Conservation (phyloP, 169 alveolate species). For the Perkinsus chesapeaki region DNA sequence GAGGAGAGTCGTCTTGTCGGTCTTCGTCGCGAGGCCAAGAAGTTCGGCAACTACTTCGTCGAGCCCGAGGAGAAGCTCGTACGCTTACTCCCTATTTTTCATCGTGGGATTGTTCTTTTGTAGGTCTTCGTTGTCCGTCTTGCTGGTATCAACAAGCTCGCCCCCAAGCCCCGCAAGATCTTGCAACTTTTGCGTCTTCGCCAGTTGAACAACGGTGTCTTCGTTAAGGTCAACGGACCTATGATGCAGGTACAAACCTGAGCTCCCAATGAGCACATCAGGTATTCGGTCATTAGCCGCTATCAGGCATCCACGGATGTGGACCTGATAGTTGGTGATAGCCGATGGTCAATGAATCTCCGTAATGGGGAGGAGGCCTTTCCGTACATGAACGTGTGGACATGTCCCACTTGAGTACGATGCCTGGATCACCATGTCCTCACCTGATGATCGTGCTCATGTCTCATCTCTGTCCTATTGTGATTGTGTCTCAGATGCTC, state of each 20-base stretch:
- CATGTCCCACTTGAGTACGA: background rate
- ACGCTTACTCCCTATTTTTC: background rate
- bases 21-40: constrained; percentile 56
- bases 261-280: background rate
- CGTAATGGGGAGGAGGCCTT: background rate
- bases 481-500: constrained; percentile 28
- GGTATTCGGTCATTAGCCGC: background rate
- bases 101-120: background rate
- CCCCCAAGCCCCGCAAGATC: constrained; percentile 91
- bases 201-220: constrained; percentile 97
- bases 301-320: background rate
- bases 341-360: background rate
- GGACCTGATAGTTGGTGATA: background rate
- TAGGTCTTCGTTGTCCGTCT: constrained; percentile 82
- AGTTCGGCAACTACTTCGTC: constrained; percentile 52
- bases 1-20: constrained; percentile 43
- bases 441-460: background rate
- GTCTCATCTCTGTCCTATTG: background rate
- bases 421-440: background rate
- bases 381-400: background rate
- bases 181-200: constrained; percentile 92
- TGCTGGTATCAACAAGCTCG: constrained; percentile 92
- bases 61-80: constrained; percentile 85
- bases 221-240: constrained; percentile 94
- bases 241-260: constrained; percentile 4